Evolutionary conservation across 108 stramenopile species (phyloP).

Genomic region (Chaetoceros muelleri): DNA sequence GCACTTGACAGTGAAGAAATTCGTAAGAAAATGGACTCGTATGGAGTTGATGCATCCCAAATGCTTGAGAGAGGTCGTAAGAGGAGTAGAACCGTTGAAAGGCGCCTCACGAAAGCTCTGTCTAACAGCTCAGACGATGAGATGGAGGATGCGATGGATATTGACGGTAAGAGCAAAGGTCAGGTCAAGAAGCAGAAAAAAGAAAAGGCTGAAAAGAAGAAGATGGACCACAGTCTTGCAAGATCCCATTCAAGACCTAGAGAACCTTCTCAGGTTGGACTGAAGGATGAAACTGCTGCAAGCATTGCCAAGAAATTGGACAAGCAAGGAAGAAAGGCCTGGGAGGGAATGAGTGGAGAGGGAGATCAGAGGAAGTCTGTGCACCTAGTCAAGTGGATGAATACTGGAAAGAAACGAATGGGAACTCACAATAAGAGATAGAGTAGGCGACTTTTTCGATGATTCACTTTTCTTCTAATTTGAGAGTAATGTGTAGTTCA

Average conservation of each 20-base stretch:
- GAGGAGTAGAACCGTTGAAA: constrained; percentile 33
- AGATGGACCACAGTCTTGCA: constrained; percentile 48
- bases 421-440: constrained; percentile 65
- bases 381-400: constrained; percentile 87
- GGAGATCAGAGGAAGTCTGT: constrained; percentile 83
- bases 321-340: constrained; percentile 43
- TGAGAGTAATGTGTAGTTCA: no score
- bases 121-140: constrained; percentile 29
- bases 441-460: constrained; percentile 1
- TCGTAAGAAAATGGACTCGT: constrained; percentile 49
- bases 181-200: constrained; percentile 56
- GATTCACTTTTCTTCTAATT: no score
- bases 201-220: constrained; percentile 38
- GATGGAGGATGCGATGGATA: constrained; percentile 37
- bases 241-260: constrained; percentile 70
- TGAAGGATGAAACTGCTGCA: constrained; percentile 51
- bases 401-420: constrained; percentile 86
- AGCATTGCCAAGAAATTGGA: constrained; percentile 67
- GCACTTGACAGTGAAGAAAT: constrained; percentile 43
- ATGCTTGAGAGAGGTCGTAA: constrained; percentile 75
- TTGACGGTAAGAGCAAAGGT: constrained; percentile 45
- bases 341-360: constrained; percentile 66
- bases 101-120: constrained; percentile 5
- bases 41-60: constrained; percentile 56
- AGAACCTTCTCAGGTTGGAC: constrained; percentile 65